phyloP scores from a whole-genome alignment of 495 filamentous ascomycete genomes.

The Penicillium malachiteum region DNA sequence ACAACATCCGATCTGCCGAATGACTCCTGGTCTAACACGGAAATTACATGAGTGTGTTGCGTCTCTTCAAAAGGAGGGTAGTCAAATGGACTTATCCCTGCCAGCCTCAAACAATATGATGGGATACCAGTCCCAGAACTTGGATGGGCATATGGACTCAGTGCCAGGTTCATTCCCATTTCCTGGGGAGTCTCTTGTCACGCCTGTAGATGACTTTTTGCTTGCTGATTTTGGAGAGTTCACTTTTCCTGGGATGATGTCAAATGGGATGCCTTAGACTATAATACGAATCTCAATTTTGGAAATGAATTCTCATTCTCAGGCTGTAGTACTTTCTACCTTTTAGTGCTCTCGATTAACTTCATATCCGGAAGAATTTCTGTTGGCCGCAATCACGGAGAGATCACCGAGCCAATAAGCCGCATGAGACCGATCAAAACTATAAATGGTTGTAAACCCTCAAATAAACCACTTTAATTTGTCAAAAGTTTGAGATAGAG shows the following conservation, averaged over 20 bases:
- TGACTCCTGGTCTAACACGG: slow-evolving; percentile 27
- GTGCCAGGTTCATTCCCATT: slow-evolving; percentile 11
- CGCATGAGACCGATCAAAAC: neutral
- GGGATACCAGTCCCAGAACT: slow-evolving; percentile 5
- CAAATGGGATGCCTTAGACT: slow-evolving; percentile 5
- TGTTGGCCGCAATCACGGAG: slow-evolving; percentile 1
- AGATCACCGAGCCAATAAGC: slow-evolving; percentile 10
- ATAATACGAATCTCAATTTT: neutral
- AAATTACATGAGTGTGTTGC: slow-evolving; percentile 26
- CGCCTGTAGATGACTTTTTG: slow-evolving; percentile 21
- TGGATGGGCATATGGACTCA: slow-evolving; percentile 6
- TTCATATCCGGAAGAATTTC: too few species aligned
- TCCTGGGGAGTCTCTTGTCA: slow-evolving; percentile 10
- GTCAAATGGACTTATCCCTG: slow-evolving; percentile 6
- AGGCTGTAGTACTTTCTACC: too few species aligned
- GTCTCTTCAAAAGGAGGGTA: slow-evolving; percentile 10
- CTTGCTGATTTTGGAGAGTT: slow-evolving; percentile 23
- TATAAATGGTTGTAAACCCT: neutral
- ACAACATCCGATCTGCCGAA: slow-evolving; percentile 29
- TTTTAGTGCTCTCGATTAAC: too few species aligned
- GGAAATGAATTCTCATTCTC: too few species aligned
- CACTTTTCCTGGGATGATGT: slow-evolving; percentile 24
- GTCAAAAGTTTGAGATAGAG: too few species aligned
- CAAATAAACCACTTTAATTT: too few species aligned
- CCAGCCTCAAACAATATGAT: neutral